Evolutionary conservation across 805 yeast genomes (phyloP).

Genomic region (Saturnispora kantuleensis): DNA sequence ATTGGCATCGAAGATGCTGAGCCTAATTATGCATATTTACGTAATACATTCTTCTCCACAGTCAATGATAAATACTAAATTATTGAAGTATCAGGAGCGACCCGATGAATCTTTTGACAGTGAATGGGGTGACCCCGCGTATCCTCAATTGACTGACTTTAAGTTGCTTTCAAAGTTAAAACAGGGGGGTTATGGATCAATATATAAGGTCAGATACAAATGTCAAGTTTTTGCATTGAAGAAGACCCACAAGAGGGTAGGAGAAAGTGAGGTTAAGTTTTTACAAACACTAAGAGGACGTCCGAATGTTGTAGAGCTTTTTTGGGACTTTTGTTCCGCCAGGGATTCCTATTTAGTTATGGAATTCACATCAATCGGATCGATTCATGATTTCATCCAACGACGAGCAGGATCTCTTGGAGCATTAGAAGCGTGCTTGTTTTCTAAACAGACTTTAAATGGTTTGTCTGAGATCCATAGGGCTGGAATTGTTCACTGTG

Average conservation of each 20-base stretch:
- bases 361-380: conserved; percentile 30
- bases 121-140: not conserved
- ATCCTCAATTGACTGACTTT: conserved; percentile 1
- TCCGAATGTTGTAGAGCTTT: not conserved
- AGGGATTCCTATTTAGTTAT: conserved; percentile 46
- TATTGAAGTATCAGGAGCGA: not conserved
- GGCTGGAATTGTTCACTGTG: conserved; percentile 72
- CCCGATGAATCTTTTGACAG: not conserved
- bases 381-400: conserved; percentile 2
- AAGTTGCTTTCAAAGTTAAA: conserved; percentile 37
- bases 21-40: not conserved
- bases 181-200: conserved; percentile 85
- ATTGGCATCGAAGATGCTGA: no score
- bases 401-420: not conserved
- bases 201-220: conserved; percentile 34
- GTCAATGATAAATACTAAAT: not conserved
- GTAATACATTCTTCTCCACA: not conserved
- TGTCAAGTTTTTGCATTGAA: conserved; percentile 21
- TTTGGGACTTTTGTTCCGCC: conserved; percentile 12
- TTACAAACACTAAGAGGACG: not conserved
- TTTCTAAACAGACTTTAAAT: not conserved
- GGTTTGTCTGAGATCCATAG: conserved; percentile 15
- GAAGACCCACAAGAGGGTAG: conserved; percentile 11
- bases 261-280: not conserved
- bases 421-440: not conserved